Conservation (phyloP, 2,329 filamentous ascomycete genomes). For the Aschersonia sp. region DNA sequence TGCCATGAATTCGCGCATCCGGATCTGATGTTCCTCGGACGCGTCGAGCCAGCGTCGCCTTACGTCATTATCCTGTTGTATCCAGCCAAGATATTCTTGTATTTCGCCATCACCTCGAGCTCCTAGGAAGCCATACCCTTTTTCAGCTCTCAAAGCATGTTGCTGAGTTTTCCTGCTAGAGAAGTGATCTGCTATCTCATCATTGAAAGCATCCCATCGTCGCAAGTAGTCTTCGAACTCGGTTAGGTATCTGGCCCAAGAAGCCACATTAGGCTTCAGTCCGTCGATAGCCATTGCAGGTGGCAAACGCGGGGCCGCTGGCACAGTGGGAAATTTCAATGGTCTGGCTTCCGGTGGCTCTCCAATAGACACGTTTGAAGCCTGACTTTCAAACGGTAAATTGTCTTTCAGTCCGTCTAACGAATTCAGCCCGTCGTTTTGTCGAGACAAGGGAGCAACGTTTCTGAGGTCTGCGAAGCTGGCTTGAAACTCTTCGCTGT, state of each 20-base stretch:
- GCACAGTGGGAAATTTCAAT: slow-evolving; percentile 32
- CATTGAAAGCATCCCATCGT: slow-evolving; percentile 34
- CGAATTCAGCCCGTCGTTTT: slow-evolving; percentile 34
- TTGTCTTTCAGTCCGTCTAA: slow-evolving; percentile 40
- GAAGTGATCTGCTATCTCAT: slow-evolving; percentile 41
- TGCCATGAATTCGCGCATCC: slow-evolving; percentile 42
- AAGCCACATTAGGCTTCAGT: slow-evolving; percentile 24
- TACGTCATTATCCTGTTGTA: slow-evolving; percentile 51
- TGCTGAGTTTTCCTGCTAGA: slow-evolving; percentile 31
- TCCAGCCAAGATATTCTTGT: slow-evolving; percentile 41
- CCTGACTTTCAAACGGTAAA: slow-evolving; percentile 40
- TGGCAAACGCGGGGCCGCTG: slow-evolving; percentile 33
- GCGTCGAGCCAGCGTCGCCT: slow-evolving; percentile 45
- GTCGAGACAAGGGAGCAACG: slow-evolving; percentile 36
- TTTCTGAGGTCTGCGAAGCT: slow-evolving; percentile 41
- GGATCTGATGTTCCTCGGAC: slow-evolving; percentile 43
- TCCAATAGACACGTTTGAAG: slow-evolving; percentile 26
- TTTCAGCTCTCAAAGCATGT: slow-evolving; percentile 20
- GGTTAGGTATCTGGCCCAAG: slow-evolving; percentile 36
- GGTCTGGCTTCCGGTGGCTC: slow-evolving; percentile 17
- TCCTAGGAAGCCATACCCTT: slow-evolving; percentile 31
- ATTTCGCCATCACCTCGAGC: slow-evolving; percentile 30
- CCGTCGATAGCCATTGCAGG: slow-evolving; percentile 25
- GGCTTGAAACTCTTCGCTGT: slow-evolving; percentile 38
- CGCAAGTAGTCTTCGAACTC: slow-evolving; percentile 40